Conservation (phyloP, 495 filamentous ascomycete genomes). For the Penicillium argentinense region DNA sequence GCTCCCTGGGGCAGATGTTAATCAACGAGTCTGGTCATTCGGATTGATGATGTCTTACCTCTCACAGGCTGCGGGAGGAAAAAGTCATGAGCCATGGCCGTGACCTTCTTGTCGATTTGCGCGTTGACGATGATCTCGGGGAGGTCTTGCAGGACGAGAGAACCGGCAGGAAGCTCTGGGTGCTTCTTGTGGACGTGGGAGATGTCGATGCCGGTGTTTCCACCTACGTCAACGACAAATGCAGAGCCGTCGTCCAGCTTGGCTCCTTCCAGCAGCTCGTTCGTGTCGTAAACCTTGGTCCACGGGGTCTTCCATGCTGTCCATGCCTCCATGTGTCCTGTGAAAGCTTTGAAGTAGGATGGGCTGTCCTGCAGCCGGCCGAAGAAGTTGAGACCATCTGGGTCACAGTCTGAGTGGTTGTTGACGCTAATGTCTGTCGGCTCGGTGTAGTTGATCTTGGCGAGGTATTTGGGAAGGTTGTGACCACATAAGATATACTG, state of each 20-base stretch:
- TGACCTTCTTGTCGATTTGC: slow-evolving; percentile 38
- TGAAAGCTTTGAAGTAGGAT: slow-evolving; percentile 32
- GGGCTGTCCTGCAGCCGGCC: slow-evolving; percentile 31
- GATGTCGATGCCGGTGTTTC: slow-evolving; percentile 49
- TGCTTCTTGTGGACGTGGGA: slow-evolving; percentile 38
- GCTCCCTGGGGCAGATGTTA: slow-evolving; percentile 19
- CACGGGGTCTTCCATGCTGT: slow-evolving; percentile 32
- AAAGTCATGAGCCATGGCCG: slow-evolving; percentile 49
- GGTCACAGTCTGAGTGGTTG: slow-evolving; percentile 34
- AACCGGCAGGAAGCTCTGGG: slow-evolving; percentile 32
- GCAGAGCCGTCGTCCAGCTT: slow-evolving; percentile 16
- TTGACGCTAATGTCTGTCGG: slow-evolving; percentile 28
- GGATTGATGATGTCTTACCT: no score
- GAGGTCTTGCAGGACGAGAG: slow-evolving; percentile 53
- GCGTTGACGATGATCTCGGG: slow-evolving; percentile 39
- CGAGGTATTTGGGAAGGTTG: slow-evolving; percentile 37
- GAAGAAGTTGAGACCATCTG: slow-evolving; percentile 36
- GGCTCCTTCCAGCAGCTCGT: slow-evolving; percentile 17
- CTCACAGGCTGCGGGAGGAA: slow-evolving; percentile 49
- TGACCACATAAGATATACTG: slow-evolving; percentile 24
- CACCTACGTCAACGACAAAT: slow-evolving; percentile 52
- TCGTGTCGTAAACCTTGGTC: slow-evolving; percentile 35
- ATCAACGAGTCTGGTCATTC: no score
- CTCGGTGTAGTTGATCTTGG: slow-evolving; percentile 36
- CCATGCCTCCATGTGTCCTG: slow-evolving; percentile 40